Percentiles rank a stretch among this genome's conserved stretches.
These are phyloP conservation scores for Candida qinlingensis DNA, from an alignment of 805 yeast genomes.

Conservation along the genomic window DNA sequence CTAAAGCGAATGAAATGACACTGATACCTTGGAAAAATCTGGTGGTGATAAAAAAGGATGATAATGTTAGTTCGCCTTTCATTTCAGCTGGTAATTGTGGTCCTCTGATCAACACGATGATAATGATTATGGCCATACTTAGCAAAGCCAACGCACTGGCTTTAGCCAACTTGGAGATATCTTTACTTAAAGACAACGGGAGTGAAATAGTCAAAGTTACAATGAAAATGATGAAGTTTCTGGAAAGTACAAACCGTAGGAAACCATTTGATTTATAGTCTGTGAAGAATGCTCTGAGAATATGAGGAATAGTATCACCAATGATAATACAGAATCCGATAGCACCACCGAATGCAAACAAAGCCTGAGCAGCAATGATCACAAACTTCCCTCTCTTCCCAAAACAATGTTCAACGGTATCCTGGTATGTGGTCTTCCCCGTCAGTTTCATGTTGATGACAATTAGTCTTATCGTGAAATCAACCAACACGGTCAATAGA, in stretches of 20 bases:
- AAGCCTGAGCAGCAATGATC: slow-evolving; percentile 71
- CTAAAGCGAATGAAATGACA: slow-evolving; percentile 93
- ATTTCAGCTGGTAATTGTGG: slow-evolving; percentile 47
- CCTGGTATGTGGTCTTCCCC: slow-evolving; percentile 77
- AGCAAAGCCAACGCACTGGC: slow-evolving; percentile 82
- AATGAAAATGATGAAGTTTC: slow-evolving; percentile 66
- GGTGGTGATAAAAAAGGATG: slow-evolving; percentile 49
- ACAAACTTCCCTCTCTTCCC: slow-evolving; percentile 66
- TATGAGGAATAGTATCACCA: slow-evolving; percentile 94
- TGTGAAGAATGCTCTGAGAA: slow-evolving; percentile 61
- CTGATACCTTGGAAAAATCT: slow-evolving; percentile 84
- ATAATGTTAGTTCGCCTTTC: slow-evolving; percentile 41
- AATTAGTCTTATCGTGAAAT: slow-evolving; percentile 81
- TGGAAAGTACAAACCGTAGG: slow-evolving; percentile 50
- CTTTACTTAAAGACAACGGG: slow-evolving; percentile 75
- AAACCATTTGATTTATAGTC: slow-evolving; percentile 27
- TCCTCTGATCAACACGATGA: slow-evolving; percentile 69
- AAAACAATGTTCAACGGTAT: slow-evolving; percentile 72
- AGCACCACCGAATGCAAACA: slow-evolving; percentile 92
- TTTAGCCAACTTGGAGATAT: slow-evolving; percentile 79
- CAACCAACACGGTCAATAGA: slow-evolving; percentile 63
- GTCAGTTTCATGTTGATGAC: slow-evolving; percentile 77
- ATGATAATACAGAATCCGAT: slow-evolving; percentile 92
- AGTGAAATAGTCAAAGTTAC: slow-evolving; percentile 71
- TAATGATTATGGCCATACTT: slow-evolving; percentile 76